These are phyloP conservation scores for Boletales sp. DNA, from an alignment of 768 basidiomycete species.

Conservation along the genomic window DNA sequence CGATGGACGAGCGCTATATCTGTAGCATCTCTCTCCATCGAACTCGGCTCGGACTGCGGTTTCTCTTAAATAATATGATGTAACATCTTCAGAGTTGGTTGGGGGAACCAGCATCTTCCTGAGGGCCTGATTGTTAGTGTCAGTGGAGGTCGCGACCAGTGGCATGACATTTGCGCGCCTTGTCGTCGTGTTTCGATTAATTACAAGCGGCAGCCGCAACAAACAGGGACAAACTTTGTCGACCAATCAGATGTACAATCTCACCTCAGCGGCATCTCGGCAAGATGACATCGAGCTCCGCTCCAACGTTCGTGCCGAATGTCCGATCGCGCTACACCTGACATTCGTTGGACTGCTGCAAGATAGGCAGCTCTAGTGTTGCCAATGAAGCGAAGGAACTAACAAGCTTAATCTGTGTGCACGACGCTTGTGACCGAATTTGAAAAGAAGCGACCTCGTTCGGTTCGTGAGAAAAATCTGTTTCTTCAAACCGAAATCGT, in stretches of 20 bases:
- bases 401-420: too few relatives aligned
- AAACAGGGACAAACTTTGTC: background rate
- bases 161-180: background rate
- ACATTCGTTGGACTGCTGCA: too few relatives aligned
- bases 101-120: too few relatives aligned
- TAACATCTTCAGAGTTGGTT: background rate
- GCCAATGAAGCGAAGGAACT: too few relatives aligned
- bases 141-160: background rate
- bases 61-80: too few relatives aligned
- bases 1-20: background rate
- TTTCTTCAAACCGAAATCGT: too few relatives aligned
- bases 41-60: too few relatives aligned
- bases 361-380: too few relatives aligned
- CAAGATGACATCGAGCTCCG: background rate
- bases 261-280: background rate
- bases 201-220: background rate
- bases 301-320: background rate
- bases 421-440: too few relatives aligned
- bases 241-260: background rate
- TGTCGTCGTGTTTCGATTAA: background rate
- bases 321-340: too few relatives aligned
- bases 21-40: background rate
- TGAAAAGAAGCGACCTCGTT: too few relatives aligned
- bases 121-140: background rate
- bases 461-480: too few relatives aligned